A percentile compares a stretch with the other conserved stretches of the same genome.
phyloP scores from a whole-genome alignment of 352 stramenopile genomes.

The Phytophthora citricola region DNA sequence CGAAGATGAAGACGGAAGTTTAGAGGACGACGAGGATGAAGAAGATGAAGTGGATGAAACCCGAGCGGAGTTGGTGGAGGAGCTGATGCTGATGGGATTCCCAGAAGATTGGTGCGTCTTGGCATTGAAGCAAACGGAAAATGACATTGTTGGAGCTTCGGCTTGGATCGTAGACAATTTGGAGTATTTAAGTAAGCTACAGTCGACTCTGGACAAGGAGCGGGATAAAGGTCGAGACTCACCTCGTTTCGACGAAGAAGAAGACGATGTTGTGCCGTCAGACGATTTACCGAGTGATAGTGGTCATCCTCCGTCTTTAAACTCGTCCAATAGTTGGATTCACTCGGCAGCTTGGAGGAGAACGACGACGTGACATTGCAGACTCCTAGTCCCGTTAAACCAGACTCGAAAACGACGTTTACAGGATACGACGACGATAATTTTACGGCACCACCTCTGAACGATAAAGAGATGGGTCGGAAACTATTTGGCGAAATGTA shows the following conservation, averaged over 20 bases:
- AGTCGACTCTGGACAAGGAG: conserved; percentile 79
- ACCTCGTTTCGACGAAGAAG: conserved; percentile 66
- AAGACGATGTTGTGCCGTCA: conserved; percentile 47
- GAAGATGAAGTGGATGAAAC: conserved; percentile 66
- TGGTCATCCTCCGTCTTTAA: conserved; percentile 1
- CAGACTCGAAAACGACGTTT: background rate
- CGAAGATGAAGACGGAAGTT: conserved; percentile 59
- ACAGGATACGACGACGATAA: background rate
- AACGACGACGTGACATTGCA: background rate
- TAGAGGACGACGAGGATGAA: conserved; percentile 36
- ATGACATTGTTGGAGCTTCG: conserved; percentile 91
- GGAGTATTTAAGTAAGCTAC: conserved; percentile 89
- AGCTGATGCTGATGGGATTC: conserved; percentile 94
- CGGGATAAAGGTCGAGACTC: conserved; percentile 47
- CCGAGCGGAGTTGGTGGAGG: conserved; percentile 84
- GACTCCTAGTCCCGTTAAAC: background rate
- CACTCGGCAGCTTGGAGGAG: conserved; percentile 16
- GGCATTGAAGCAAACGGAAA: conserved; percentile 91
- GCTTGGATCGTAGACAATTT: conserved; percentile 95
- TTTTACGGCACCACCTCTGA: conserved; percentile 34
- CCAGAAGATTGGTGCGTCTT: conserved; percentile 93
- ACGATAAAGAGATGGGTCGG: conserved; percentile 83
- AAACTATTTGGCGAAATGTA: conserved; percentile 90
- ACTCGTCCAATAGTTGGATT: conserved; percentile 17
- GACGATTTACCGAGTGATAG: conserved; percentile 4